Base-by-base conservation (phyloP, 805 yeast genomes). In the Jamesozyma spencerorum region DNA sequence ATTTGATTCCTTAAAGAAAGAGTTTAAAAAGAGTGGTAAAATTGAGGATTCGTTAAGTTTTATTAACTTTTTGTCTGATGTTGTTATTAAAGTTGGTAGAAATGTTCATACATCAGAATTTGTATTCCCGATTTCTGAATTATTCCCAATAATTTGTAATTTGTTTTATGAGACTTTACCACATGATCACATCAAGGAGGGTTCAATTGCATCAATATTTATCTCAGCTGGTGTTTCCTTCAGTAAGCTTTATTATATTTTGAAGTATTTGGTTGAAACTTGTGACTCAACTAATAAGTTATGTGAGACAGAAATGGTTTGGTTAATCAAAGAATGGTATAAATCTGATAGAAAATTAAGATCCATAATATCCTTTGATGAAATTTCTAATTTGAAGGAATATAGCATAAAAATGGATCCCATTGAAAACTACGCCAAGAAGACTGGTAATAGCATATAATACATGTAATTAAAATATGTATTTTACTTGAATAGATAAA, bases 81-180 rank as follows among this genome's bases (percentile, higher is more conserved):
- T 68, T 7, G 64, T 67, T 34, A 50, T 66, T 7, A 56, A 63
- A 14, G 62, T 81, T 39, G 96, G 95, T 0, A 68, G 74, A 43
- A 75, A 74, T 54, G 67, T 86, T 37, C 69, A 75, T 39, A 72
- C 74, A 18, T 77, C 84, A 32, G 95, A 86, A 50, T 70, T 76
- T 53, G 82, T 87, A 3, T 86, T 88, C 66, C 94, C 96, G 15
- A 70, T 84, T 5, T 75, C 75, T 47, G 79, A 77, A 41, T 66
- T 88, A 36, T 67, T 85, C 49, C 81, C 84, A 43, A 66, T 81
- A 45, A 64, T 85, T 36, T 70, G 80, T 48, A 74, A 73, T 48
- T 70, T 77, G 49, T 66, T 81, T 31, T 65, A 67, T 29, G 74
- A 69, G 15, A 47, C 53, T 15, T 40, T 60, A 31, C 64, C 67